Evolutionary conservation across 2,329 filamentous ascomycete genomes (phyloP), one percentile per base, ranked within the genome.

Genomic region (Myriosclerotinia scirpicola): DNA sequence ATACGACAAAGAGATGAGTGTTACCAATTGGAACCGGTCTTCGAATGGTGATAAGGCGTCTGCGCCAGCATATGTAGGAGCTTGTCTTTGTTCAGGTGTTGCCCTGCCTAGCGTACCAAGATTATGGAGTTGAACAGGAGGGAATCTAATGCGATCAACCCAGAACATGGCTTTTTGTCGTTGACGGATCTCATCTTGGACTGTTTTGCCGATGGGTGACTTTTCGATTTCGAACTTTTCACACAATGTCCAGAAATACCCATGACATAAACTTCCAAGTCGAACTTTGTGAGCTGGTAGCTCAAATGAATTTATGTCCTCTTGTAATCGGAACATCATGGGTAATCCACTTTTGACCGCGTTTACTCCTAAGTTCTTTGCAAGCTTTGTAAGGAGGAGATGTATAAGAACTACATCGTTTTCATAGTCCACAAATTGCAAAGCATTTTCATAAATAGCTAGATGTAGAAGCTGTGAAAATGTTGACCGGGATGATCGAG

Each of bases 261-360:
- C 93, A 74, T 96, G 91, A 61, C 94, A 91, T 66, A 98, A 80
- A 75, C 90, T 93, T 40, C 91, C 92, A 54, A 96, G 82, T 54
- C 91, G 89, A 50, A 96, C 85, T 75, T 94, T 95, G 40, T 89
- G 85, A 53, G 86, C 77, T 0, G 90, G 87, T 34, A 84, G 84
- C 56, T 88, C 86, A 3, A 88, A 81, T 9, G 85, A 84, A 65
- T 86, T 83, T 42, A 95, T 90, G 69, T 95, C 92, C 73, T 96
- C 92, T 76, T 97, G 93, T 1, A 98, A 83, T 55, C 90, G 86
- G 77, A 96, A 87, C 14, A 97, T 84, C 93, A 97, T 97, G 2
- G 93, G 92, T 48, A 97, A 78, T 0, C 93, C 92, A 73, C 86
- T 90, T 67, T 89, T 85, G 6, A 85, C 85, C 20, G 92, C 90